A percentile compares a stretch with the other conserved stretches of the same genome.
These are phyloP conservation scores for Spathaspora hagerdaliae DNA, from an alignment of 805 yeast genomes.

Conservation along the genomic window DNA sequence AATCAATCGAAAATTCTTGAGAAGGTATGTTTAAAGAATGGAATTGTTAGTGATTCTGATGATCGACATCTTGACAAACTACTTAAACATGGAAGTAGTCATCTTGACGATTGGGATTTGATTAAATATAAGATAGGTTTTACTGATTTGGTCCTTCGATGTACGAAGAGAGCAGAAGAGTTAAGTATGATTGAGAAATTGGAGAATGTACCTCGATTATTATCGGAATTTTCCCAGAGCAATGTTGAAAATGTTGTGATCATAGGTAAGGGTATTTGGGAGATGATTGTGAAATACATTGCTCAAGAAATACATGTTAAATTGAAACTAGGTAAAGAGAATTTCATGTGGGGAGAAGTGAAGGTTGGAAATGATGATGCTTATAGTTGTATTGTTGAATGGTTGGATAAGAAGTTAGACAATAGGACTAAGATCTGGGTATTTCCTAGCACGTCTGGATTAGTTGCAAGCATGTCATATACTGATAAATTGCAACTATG, in stretches of 20 bases:
- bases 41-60: background rate
- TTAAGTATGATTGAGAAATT: conserved; percentile 49
- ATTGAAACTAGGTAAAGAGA: conserved; percentile 17
- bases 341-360: conserved; percentile 54
- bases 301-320: conserved; percentile 21
- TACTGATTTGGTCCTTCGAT: conserved; percentile 64
- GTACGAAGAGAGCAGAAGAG: conserved; percentile 58
- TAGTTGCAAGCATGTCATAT: conserved; percentile 50
- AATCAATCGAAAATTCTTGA: conserved; percentile 46
- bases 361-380: conserved; percentile 14
- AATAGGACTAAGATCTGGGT: conserved; percentile 42
- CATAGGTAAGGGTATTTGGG: conserved; percentile 78
- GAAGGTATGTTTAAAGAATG: conserved; percentile 8
- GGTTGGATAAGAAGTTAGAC: conserved; percentile 11
- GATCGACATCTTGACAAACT: conserved; percentile 13
- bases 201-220: conserved; percentile 49
- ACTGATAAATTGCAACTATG: conserved; percentile 46
- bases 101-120: conserved; percentile 38
- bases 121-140: conserved; percentile 54
- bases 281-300: conserved; percentile 41
- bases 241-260: conserved; percentile 48
- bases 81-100: conserved; percentile 7
- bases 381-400: conserved; percentile 13
- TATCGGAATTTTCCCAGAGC: conserved; percentile 36
- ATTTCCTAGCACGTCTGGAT: conserved; percentile 70